Evolutionary conservation across 371 early-diverging fungal species (phyloP).

Genomic region (Massospora cicadina): DNA sequence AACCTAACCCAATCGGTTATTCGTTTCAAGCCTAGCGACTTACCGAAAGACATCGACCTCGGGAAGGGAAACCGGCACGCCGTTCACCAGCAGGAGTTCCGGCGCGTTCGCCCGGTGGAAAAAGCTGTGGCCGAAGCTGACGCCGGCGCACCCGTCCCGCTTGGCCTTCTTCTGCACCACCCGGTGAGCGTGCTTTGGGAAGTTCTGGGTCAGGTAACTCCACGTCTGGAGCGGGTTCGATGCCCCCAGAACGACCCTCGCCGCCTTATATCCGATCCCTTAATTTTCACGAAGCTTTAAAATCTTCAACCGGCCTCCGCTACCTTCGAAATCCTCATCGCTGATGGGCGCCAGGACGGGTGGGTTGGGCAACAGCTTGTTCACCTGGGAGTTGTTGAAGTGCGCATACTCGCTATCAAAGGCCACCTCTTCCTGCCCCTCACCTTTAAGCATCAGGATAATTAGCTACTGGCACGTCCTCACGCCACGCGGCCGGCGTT

Average conservation of each 20-base stretch:
- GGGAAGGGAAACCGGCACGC: constrained; percentile 27
- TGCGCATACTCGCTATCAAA: constrained; percentile 3
- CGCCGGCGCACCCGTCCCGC: background rate
- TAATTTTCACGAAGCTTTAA: constrained; percentile 4
- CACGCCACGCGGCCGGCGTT: too few species aligned
- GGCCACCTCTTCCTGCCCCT: background rate
- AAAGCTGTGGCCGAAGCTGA: background rate
- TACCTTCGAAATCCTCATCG: constrained; percentile 33
- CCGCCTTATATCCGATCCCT: constrained; percentile 43
- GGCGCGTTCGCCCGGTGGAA: constrained; percentile 14
- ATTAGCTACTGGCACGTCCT: background rate
- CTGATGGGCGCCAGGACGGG: constrained; percentile 39
- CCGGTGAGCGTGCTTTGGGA: constrained; percentile 66
- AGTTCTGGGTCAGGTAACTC: constrained; percentile 47
- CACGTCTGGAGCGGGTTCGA: constrained; percentile 39
- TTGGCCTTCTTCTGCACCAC: constrained; percentile 26
- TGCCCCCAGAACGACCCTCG: constrained; percentile 39
- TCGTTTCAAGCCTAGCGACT: constrained; percentile 9
- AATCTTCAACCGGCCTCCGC: background rate
- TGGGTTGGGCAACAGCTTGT: constrained; percentile 16
- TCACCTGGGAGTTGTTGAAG: background rate
- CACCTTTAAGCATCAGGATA: background rate
- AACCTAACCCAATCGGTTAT: too few species aligned
- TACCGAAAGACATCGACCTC: constrained; percentile 49
- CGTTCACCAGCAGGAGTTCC: constrained; percentile 48